These are phyloP conservation scores for Cinnamomum chago DNA, from an alignment of 164 flowering plant species.

Conservation along the genomic window DNA sequence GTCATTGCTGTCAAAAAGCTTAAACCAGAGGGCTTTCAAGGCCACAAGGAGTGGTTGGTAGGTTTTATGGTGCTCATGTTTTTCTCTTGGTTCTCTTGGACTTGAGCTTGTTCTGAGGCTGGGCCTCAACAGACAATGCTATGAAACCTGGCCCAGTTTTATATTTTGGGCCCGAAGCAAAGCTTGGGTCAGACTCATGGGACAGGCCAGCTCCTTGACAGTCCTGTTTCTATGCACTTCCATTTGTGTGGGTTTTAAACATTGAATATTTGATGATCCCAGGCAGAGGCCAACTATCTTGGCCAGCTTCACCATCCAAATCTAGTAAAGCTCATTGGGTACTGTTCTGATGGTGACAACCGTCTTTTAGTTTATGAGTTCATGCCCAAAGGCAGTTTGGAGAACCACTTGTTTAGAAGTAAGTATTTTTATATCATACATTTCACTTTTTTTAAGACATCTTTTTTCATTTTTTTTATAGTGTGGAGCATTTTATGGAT, in stretches of 20 bases:
- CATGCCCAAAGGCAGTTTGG: constrained; percentile 94
- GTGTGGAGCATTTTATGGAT: neutral
- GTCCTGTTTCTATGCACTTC: neutral
- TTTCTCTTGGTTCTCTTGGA: neutral
- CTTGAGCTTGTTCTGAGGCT: neutral
- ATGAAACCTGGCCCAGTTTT: too few species aligned
- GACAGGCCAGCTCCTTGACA: neutral
- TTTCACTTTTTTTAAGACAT: neutral
- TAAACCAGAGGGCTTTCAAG: constrained; percentile 79
- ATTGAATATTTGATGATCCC: constrained; percentile 16
- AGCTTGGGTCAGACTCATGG: neutral
- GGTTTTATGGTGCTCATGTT: neutral
- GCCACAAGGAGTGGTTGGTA: constrained; percentile 53
- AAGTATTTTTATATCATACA: constrained; percentile 25
- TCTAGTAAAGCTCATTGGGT: constrained; percentile 84
- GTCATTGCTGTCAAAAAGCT: constrained; percentile 87
- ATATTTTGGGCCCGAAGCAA: neutral
- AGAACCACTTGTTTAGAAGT: constrained; percentile 92
- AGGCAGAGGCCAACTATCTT: constrained; percentile 86
- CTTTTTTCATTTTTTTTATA: too few species aligned
- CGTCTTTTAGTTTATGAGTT: constrained; percentile 88
- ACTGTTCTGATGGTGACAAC: constrained; percentile 77
- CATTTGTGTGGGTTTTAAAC: neutral
- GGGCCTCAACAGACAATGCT: neutral
- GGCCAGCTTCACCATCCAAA: constrained; percentile 89